Percentiles rank a stretch among this genome's conserved stretches.
phyloP scores from a whole-genome alignment of 805 yeast species.

The Ogataea philodendri region DNA sequence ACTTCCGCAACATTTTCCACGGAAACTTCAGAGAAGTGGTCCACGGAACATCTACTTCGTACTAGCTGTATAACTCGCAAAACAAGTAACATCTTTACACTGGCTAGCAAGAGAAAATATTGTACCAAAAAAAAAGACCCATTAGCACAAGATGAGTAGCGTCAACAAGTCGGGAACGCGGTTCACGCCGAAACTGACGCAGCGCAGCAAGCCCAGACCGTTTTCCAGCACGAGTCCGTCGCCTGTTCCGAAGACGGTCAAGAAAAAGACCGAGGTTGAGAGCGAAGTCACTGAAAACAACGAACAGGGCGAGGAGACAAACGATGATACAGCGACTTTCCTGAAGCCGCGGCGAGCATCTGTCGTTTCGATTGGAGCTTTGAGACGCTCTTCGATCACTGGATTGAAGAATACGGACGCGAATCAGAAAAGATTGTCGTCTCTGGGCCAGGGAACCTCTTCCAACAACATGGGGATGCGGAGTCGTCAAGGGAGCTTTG shows the following conservation, averaged over 20 bases:
- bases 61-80: slow-evolving; percentile 33
- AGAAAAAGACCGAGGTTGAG: background rate
- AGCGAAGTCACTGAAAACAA: slow-evolving; percentile 1
- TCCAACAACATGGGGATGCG: slow-evolving; percentile 5
- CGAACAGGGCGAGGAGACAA: slow-evolving; percentile 2
- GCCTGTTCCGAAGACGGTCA: slow-evolving; percentile 6
- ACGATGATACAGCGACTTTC: slow-evolving; percentile 1
- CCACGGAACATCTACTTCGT: slow-evolving; percentile 12
- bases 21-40: slow-evolving; percentile 20
- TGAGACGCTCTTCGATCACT: slow-evolving; percentile 8
- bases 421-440: slow-evolving; percentile 9
- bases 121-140: too few species aligned
- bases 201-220: slow-evolving; percentile 24
- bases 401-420: slow-evolving; percentile 7
- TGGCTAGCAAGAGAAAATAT: too few species aligned
- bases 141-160: slow-evolving; percentile 28
- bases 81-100: too few species aligned
- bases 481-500: slow-evolving; percentile 10
- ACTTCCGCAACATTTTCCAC: slow-evolving; percentile 19
- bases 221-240: slow-evolving; percentile 12
- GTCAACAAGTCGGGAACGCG: slow-evolving; percentile 55
- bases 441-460: slow-evolving; percentile 6
- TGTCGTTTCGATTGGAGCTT: background rate
- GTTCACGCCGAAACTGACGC: slow-evolving; percentile 57
- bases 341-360: slow-evolving; percentile 4